A percentile compares a stretch with the other conserved stretches of the same genome.
Evolutionary conservation across 2,329 filamentous ascomycete species (phyloP).

Genomic region (Neonectria ditissima): DNA sequence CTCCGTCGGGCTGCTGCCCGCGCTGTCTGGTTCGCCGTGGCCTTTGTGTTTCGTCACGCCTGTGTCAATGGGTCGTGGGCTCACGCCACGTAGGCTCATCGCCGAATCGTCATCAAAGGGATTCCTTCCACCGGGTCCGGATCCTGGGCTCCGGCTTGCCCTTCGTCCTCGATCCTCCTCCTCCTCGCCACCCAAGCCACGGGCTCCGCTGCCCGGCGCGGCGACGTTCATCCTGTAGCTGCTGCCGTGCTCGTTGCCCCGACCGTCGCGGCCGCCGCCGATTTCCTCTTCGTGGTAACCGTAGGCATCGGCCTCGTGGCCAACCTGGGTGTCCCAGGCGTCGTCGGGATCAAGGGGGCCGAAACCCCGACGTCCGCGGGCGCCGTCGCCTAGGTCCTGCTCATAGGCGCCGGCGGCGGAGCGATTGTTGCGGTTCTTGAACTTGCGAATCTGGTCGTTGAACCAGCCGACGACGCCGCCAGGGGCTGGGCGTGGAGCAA

Average conservation of each 20-base stretch:
- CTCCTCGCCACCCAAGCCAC: conserved; percentile 38
- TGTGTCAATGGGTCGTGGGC: conserved; percentile 77
- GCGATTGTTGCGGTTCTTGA: conserved; percentile 74
- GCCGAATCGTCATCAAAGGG: conserved; percentile 80
- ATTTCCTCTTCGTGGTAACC: conserved; percentile 77
- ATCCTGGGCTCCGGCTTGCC: conserved; percentile 57
- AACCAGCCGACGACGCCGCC: conserved; percentile 80
- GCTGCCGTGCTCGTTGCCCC: conserved; percentile 49
- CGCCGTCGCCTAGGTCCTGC: conserved; percentile 60
- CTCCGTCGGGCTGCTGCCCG: conserved; percentile 71
- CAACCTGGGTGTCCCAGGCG: conserved; percentile 86
- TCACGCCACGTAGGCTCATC: conserved; percentile 76
- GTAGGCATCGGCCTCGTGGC: conserved; percentile 76
- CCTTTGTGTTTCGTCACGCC: conserved; percentile 47
- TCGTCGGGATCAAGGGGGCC: conserved; percentile 83
- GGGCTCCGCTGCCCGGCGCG: conserved; percentile 45
- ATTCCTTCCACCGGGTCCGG: conserved; percentile 57
- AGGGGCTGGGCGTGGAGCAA: conserved; percentile 65
- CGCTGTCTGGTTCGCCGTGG: conserved; percentile 51
- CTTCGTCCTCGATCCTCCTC: conserved; percentile 56
- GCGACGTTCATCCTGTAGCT: conserved; percentile 64
- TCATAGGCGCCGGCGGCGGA: conserved; percentile 80
- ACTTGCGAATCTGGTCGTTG: conserved; percentile 70
- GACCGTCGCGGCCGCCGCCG: conserved; percentile 49
- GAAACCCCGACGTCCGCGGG: conserved; percentile 66